These are phyloP conservation scores for Kregervanrija pseudodelftensis DNA, from an alignment of 805 yeast genomes.

Conservation along the genomic window DNA sequence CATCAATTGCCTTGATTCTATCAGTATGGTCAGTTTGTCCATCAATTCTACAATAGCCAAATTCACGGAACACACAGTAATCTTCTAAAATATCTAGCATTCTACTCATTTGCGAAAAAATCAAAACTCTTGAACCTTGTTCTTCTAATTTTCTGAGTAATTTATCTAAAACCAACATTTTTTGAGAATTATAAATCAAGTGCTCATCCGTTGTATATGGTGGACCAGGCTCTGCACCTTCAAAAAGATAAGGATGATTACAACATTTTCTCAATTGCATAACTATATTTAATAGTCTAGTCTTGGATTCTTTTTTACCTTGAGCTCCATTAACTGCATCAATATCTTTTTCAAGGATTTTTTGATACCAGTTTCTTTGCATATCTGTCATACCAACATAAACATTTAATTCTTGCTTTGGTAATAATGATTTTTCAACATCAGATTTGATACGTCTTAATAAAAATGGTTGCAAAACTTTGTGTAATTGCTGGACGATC, in stretches of 20 bases:
- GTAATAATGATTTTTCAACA: slow-evolving; percentile 72
- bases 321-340: slow-evolving; percentile 82
- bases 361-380: slow-evolving; percentile 75
- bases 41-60: slow-evolving; percentile 70
- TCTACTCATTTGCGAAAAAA: slow-evolving; percentile 80
- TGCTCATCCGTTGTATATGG: slow-evolving; percentile 84
- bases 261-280: slow-evolving; percentile 84
- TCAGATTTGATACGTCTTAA: slow-evolving; percentile 72
- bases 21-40: slow-evolving; percentile 79
- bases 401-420: slow-evolving; percentile 67
- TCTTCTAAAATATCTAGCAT: slow-evolving; percentile 76
- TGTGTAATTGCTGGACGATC: slow-evolving; percentile 63
- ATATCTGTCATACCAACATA: slow-evolving; percentile 72
- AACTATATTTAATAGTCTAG: slow-evolving; percentile 68
- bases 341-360: slow-evolving; percentile 68
- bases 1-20: slow-evolving; percentile 70
- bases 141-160: slow-evolving; percentile 51
- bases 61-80: slow-evolving; percentile 64
- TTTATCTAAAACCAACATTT: slow-evolving; percentile 65
- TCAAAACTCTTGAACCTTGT: slow-evolving; percentile 72
- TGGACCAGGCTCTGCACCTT: slow-evolving; percentile 88
- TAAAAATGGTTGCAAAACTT: slow-evolving; percentile 68
- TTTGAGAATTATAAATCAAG: slow-evolving; percentile 64
- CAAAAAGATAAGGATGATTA: slow-evolving; percentile 78
- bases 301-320: slow-evolving; percentile 69